A percentile compares a stretch with the other conserved stretches of the same genome.
These are phyloP conservation scores for Berberis vulgaris DNA, from an alignment of 164 flowering plant species.

Conservation along the genomic window DNA sequence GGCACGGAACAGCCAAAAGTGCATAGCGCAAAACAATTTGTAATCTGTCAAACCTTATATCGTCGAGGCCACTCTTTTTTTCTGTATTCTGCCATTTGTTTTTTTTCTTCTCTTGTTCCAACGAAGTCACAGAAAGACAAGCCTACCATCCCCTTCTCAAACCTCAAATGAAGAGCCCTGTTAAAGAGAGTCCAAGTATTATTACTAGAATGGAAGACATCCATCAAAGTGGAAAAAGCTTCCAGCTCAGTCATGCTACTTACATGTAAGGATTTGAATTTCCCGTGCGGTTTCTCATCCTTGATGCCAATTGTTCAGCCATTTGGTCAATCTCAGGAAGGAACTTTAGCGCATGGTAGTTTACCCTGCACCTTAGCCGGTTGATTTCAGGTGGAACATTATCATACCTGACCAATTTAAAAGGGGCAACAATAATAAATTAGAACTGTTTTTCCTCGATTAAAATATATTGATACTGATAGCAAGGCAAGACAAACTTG, in stretches of 20 bases:
- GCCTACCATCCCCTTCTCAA: constrained; percentile 99
- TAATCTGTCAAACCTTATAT: constrained; percentile 49
- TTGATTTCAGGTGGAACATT: constrained; percentile 95
- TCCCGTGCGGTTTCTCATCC: constrained; percentile 93
- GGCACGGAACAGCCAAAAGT: not conserved
- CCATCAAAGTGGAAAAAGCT: no score
- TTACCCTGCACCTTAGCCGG: constrained; percentile 88
- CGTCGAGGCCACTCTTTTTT: constrained; percentile 99
- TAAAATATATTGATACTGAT: not conserved
- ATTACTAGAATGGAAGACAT: not conserved
- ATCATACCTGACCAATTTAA: constrained; percentile 59
- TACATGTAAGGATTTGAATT: constrained; percentile 84
- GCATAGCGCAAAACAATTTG: not conserved
- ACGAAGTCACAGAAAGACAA: constrained; percentile 98
- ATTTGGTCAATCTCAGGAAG: constrained; percentile 90
- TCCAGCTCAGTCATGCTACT: constrained; percentile 4
- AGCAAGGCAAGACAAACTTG: not conserved
- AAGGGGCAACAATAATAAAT: constrained; percentile 1
- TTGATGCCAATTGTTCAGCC: constrained; percentile 71
- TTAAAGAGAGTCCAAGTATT: not conserved
- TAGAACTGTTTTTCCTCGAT: not conserved
- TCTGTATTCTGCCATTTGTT: constrained; percentile 83
- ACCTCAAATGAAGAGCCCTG: constrained; percentile 99
- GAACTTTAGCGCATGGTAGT: constrained; percentile 93
- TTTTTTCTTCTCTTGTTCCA: constrained; percentile 94